Evolutionary conservation across 1,284 basidiomycete genomes (phyloP), one percentile per base, ranked within the genome.

Genomic region (Quambalaria eucalypti): DNA sequence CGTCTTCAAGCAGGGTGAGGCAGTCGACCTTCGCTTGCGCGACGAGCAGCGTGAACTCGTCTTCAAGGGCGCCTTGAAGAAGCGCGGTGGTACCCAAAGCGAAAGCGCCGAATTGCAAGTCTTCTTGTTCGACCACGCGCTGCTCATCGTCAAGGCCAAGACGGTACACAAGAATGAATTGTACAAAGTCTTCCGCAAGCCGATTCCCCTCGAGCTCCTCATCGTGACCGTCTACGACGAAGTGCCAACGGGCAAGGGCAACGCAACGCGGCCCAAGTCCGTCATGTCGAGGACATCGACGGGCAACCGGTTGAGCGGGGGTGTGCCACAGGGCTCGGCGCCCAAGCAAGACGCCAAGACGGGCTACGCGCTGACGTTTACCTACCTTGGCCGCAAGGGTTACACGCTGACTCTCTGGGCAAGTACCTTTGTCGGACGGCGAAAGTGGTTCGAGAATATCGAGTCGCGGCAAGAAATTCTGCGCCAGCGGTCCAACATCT

Each of bases 351-450:
- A 88, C 58, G 82, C 82, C 57, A 97, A 93, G 77, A 86, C 87
- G 49, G 90, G 90, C 48, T 90, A 88, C 76, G 87, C 88, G 59
- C 85, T 99, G 67, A 95, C 88, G 23, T 91, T 98, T 76, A 83
- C 88, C 56, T 89, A 93, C 74, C 84, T 98, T 21, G 95, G 95
- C 26, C 84, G 90, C 66, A 90, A 91, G 76, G 89, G 86, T 59
- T 98, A 97, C 76, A 85, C 87, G 66, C 82, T 97, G 69, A 88
- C 90, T 56, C 80, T 99, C 4, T 98, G 90, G 90, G 88, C 91
- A 29, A 86, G 83, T 66, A 89, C 91, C 26, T 85, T 86, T 56
- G 82, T 90, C 54, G 84, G 83, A 61, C 85, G 96, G 67, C 84
- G 85, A 68, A 98, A 96, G 77, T 98, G 95, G 95, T 79, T 97